These are phyloP conservation scores for Xanthoceras sorbifolium DNA, from an alignment of 345 rosid genomes.

Conservation along the genomic window DNA sequence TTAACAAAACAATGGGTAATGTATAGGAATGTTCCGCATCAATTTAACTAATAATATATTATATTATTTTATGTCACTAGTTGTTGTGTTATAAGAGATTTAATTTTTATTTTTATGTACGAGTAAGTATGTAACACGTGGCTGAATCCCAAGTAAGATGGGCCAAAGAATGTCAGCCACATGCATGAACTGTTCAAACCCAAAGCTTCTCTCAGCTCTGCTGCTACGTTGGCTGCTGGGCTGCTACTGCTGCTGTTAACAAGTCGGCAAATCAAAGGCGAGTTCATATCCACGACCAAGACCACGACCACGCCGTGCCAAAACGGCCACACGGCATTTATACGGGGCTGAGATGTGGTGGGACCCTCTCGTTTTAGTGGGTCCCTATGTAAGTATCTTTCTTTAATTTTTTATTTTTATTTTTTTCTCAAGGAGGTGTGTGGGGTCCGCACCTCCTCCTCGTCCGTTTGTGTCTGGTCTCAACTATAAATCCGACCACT, in stretches of 20 bases:
- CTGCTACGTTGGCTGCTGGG: slow-evolving; percentile 11
- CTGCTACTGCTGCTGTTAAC: neutral
- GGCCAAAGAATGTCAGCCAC: slow-evolving; percentile 30
- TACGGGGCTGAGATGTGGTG: neutral
- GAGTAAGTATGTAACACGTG: slow-evolving; percentile 19
- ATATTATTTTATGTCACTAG: no score
- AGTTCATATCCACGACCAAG: neutral
- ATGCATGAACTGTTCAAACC: slow-evolving; percentile 2
- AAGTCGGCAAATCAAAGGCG: slow-evolving; percentile 13
- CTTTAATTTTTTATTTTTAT: neutral
- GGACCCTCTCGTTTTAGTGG: neutral
- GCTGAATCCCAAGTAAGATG: slow-evolving; percentile 6
- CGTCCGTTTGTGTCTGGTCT: slow-evolving; percentile 31
- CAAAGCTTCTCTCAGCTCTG: neutral
- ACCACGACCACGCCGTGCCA: neutral
- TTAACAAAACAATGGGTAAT: no score
- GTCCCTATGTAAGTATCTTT: neutral
- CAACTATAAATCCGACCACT: slow-evolving; percentile 31
- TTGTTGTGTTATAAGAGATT: no score
- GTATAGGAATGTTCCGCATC: no score
- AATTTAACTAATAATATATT: no score
- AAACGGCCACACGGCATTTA: slow-evolving; percentile 4
- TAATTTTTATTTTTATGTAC: no score
- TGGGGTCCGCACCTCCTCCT: neutral
- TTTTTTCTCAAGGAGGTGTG: neutral